Conservation (phyloP, 306 rosid genomes). For the Leucaena leucocephala region DNA sequence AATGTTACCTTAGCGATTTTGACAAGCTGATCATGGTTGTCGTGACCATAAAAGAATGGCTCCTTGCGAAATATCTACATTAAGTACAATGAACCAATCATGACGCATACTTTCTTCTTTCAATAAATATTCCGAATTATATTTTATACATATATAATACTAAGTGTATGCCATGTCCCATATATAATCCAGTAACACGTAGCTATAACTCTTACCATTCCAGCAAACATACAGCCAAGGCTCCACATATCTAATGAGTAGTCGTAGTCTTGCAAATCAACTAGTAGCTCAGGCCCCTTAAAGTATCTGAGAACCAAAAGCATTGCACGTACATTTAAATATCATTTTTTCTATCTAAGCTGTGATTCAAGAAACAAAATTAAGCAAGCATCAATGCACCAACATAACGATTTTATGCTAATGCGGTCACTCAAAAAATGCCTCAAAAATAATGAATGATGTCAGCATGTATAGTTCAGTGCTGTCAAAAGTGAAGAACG, state of each 20-base stretch:
- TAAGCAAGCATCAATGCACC: conserved; percentile 7
- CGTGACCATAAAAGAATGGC: conserved; percentile 97
- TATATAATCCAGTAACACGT: conserved; percentile 26
- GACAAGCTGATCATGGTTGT: conserved; percentile 93
- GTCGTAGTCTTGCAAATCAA: conserved; percentile 88
- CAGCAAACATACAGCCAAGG: conserved; percentile 99
- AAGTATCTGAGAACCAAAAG: conserved; percentile 67
- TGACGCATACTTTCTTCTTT: conserved; percentile 19
- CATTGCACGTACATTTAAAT: conserved; percentile 23
- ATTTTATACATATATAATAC: conserved; percentile 2
- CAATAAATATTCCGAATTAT: conserved; percentile 2
- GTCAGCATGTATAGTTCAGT: neutral
- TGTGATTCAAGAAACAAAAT: conserved; percentile 12
- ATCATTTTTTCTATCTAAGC: neutral
- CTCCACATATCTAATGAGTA: conserved; percentile 99
- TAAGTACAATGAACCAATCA: conserved; percentile 36
- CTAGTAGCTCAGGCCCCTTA: conserved; percentile 90
- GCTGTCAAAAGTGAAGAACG: neutral
- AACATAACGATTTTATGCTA: neutral
- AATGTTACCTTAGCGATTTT: conserved; percentile 83
- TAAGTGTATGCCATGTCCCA: conserved; percentile 17
- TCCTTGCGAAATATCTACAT: conserved; percentile 92
- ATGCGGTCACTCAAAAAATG: neutral
- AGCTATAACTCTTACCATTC: conserved; percentile 76
- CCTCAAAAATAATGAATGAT: neutral